Conservation (phyloP, 2,329 filamentous ascomycete genomes). For the Pseudogymnoascus sp. region DNA sequence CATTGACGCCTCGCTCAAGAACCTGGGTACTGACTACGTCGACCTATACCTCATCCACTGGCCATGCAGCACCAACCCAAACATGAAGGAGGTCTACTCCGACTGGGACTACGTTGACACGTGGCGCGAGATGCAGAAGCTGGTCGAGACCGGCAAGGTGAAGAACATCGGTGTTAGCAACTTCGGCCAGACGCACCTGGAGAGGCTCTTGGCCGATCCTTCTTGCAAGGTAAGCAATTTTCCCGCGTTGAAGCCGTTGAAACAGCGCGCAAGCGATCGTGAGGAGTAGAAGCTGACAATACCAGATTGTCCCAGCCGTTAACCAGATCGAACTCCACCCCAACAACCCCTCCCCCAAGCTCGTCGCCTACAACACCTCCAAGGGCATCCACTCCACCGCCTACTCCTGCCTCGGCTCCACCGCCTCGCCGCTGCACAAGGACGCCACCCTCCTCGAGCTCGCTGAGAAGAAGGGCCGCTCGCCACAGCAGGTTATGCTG, state of each 20-base stretch:
- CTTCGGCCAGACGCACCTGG: constrained; percentile 72
- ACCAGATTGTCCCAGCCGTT: constrained; percentile 53
- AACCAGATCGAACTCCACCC: constrained; percentile 81
- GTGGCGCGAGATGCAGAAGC: constrained; percentile 64
- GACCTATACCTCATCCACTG: constrained; percentile 68
- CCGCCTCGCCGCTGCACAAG: constrained; percentile 61
- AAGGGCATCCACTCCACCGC: constrained; percentile 70
- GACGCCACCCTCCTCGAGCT: constrained; percentile 55
- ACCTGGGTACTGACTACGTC: constrained; percentile 56
- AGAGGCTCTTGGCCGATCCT: constrained; percentile 63
- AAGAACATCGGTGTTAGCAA: constrained; percentile 81
- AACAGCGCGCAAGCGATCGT: not conserved
- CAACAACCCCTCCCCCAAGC: constrained; percentile 72
- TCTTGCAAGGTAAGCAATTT: constrained; percentile 45
- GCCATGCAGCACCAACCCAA: constrained; percentile 56
- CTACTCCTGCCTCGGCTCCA: constrained; percentile 67
- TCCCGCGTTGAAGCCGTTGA: not conserved
- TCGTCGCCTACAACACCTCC: constrained; percentile 61
- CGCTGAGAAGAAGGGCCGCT: constrained; percentile 58
- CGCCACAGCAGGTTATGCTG: constrained; percentile 67
- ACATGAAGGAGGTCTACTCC: constrained; percentile 56
- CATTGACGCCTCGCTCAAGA: constrained; percentile 50
- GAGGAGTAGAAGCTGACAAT: not conserved
- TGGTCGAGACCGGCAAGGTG: constrained; percentile 60
- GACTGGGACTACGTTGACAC: constrained; percentile 82